A percentile compares a stretch with the other conserved stretches of the same genome.
phyloP scores from a whole-genome alignment of 2,329 filamentous ascomycete genomes.

The Periconia sp. region DNA sequence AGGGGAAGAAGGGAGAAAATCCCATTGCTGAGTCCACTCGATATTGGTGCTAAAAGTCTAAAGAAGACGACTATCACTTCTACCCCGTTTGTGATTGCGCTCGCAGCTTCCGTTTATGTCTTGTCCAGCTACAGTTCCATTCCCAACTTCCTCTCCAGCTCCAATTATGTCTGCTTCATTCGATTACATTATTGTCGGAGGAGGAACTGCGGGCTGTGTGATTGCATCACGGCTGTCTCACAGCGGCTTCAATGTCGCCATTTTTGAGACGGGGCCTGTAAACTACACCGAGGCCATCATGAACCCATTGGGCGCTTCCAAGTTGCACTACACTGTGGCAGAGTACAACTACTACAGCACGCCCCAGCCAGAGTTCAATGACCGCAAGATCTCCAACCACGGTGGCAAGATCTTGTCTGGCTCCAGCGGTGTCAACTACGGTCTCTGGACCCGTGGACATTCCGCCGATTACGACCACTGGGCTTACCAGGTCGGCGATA shows the following conservation, averaged over 20 bases:
- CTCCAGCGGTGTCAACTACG: conserved; percentile 29
- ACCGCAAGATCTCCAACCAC: conserved; percentile 25
- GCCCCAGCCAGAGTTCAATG: conserved; percentile 32
- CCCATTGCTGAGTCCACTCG: no score
- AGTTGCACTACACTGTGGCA: conserved; percentile 26
- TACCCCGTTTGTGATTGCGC: no score
- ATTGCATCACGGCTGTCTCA: conserved; percentile 35
- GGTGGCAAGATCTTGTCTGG: conserved; percentile 33
- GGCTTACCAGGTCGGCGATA: conserved; percentile 24
- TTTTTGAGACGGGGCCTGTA: no score
- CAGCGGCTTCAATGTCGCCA: no score
- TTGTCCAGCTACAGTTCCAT: no score
- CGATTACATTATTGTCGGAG: conserved; percentile 46
- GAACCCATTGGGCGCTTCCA: conserved; percentile 20
- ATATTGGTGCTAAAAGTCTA: no score
- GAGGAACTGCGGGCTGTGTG: conserved; percentile 42
- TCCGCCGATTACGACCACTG: conserved; percentile 30
- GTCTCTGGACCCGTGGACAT: conserved; percentile 29
- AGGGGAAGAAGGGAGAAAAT: no score
- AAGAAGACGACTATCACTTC: no score
- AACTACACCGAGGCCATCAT: no score
- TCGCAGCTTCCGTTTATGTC: no score
- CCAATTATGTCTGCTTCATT: no score
- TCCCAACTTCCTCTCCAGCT: no score
- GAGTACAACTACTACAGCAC: conserved; percentile 38